Evolutionary conservation across 2,329 filamentous ascomycete genomes (phyloP), one percentile per base, ranked within the genome.

Genomic region (Penicillium rolfsii): DNA sequence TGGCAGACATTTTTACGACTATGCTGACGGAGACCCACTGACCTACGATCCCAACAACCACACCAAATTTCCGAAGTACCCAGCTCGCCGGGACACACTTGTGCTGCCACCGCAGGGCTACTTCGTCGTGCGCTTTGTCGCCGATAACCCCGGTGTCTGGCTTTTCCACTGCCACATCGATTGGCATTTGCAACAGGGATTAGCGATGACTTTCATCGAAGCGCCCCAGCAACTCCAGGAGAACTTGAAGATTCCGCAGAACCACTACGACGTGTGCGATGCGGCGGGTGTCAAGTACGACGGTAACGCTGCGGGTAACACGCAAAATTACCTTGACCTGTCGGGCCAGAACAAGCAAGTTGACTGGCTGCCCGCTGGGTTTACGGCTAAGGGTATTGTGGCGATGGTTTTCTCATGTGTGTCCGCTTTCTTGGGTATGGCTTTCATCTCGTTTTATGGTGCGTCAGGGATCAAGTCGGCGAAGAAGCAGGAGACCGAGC

Each of bases 111-210:
- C 88, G 0, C 81, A 85, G 35, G 89, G 90, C 0, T 87, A 90
- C 73, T 83, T 89, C 26, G 85, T 92, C 11, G 71, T 94, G 11
- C 70, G 80, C 0, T 82, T 83, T 63, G 66, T 76, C 24, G 75
- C 76, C 16, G 74, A 80, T 58, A 80, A 80, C 60, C 78, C 78
- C 1, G 78, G 85, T 40, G 80, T 90, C 24, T 90, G 87, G 87
- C 74, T 90, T 4, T 90, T 93, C 78, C 90, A 93, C 76, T 93
- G 90, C 76, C 91, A 94, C 73, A 89, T 93, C 56, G 89, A 91
- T 71, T 94, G 89, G 89, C 89, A 92, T 71, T 80, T 91, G 59
- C 78, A 83, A 1, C 86, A 86, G 3, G 89, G 89, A n/a, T 80
- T 91, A 2, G 80, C 86, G 3, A 84, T 87, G 26, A 87, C 86